These are phyloP conservation scores for Aspergillus flavus DNA, from an alignment of 2,329 filamentous ascomycete species.

Conservation along the genomic window DNA sequence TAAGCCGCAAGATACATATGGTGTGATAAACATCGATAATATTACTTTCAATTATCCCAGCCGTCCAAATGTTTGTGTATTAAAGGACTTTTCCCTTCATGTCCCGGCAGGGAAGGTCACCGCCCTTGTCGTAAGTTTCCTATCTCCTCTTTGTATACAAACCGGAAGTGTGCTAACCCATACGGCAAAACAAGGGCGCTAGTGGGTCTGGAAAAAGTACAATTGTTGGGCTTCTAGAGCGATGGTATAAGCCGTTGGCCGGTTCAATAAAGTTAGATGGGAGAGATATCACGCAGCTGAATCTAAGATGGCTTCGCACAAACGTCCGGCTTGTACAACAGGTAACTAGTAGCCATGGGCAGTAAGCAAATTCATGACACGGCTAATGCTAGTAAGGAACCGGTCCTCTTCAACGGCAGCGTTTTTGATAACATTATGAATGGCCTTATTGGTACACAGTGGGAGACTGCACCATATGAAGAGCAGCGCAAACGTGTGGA, in stretches of 20 bases:
- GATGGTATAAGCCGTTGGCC: conserved; percentile 63
- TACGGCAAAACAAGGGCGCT: conserved; percentile 51
- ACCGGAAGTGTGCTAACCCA: not conserved
- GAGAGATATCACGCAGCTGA: conserved; percentile 36
- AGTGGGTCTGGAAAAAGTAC: conserved; percentile 76
- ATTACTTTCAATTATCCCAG: conserved; percentile 30
- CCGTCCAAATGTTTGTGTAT: conserved; percentile 43
- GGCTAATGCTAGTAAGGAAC: conserved; percentile 55
- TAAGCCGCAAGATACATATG: conserved; percentile 10
- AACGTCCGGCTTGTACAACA: conserved; percentile 44
- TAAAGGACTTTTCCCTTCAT: conserved; percentile 35
- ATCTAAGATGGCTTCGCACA: conserved; percentile 26
- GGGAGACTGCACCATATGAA: conserved; percentile 7
- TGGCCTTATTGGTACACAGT: conserved; percentile 52
- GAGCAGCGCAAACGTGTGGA: conserved; percentile 6
- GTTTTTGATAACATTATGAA: conserved; percentile 76
- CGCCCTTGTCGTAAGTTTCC: conserved; percentile 53
- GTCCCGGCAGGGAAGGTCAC: conserved; percentile 46
- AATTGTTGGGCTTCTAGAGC: conserved; percentile 69
- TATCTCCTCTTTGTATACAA: not conserved
- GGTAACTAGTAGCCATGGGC: not conserved
- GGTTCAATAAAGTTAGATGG: conserved; percentile 43
- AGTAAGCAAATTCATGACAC: not conserved
- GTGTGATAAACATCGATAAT: conserved; percentile 39
- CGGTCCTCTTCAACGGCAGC: conserved; percentile 77